Evolutionary conservation across 2,329 filamentous ascomycete genomes (phyloP), one percentile per base, ranked within the genome.

Genomic region (Nemania serpens): DNA sequence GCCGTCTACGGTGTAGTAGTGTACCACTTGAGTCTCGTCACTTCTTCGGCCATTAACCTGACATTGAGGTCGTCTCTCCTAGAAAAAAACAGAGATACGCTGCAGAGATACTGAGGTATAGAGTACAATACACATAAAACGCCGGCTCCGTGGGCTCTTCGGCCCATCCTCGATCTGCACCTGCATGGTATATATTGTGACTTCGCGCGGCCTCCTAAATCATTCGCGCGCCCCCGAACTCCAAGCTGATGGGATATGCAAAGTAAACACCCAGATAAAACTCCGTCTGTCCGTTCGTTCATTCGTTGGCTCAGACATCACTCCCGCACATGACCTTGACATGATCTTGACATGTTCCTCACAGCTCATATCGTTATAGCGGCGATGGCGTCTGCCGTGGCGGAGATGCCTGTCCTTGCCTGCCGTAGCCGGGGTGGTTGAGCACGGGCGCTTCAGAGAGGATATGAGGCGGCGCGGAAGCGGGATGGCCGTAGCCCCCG

Each of bases 381-480:
- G 56, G 43, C 33, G 49, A 48, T 15, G 55, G 59, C 9, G 59
- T 59, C 20, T 13, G 53, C 34, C 55, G 42, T 41, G 50, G 37
- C 36, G 59, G 59, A 42, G 49, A 61, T n/a, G 56, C 36, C 5
- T 60, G 55, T 9, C 69, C 65, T 41, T 75, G 70, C 60, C 79
- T 74, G 15, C 80, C 79, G 47, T 79, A 78, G 0, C 80, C 81
- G 0, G 81, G 81, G 52, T 83, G 81, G 22, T 75, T 74, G 42
- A 83, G 69, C 22, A 79, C 71, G 0, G 82, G 81, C 3, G 79
- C 74, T 51, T 77, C 62, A 52, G 70, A 48, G 5, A 34, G 22
- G 13, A 47, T 36, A 50, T 60, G 58, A 67, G 69, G 62, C 54
- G 66, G 57, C 49, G 55, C 54, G 17, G 62, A 61, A 4, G 62